A percentile compares a stretch with the other conserved stretches of the same genome.
These are phyloP conservation scores for Mucor irregularis DNA, from an alignment of 371 early-diverging fungal genomes.

Conservation along the genomic window DNA sequence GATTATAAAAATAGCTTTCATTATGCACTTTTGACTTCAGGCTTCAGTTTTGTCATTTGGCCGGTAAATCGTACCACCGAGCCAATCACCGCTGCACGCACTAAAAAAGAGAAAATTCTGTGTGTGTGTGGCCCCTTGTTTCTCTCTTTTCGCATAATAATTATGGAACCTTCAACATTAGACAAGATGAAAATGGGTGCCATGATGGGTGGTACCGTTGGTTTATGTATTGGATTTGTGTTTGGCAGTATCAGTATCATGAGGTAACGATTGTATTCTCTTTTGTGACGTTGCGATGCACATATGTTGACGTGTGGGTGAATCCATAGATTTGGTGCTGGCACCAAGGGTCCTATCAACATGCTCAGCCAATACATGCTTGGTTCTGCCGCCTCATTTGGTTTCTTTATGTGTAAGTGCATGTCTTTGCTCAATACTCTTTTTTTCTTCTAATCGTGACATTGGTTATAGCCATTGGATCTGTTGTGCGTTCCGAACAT, in stretches of 20 bases:
- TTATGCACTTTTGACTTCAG: too few species aligned
- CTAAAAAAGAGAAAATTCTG: too few species aligned
- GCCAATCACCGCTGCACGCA: too few species aligned
- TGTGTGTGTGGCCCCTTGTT: too few species aligned
- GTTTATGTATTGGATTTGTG: conserved; percentile 80
- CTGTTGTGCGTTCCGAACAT: conserved; percentile 73
- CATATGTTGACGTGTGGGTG: too few species aligned
- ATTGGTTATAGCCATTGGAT: conserved; percentile 71
- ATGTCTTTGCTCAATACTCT: not conserved
- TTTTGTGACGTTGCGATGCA: too few species aligned
- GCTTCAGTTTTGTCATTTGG: too few species aligned
- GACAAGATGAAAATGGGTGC: conserved; percentile 83
- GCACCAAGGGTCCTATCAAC: conserved; percentile 42
- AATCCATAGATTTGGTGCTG: conserved; percentile 48
- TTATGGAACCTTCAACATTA: conserved; percentile 62
- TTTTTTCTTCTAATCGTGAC: too few species aligned
- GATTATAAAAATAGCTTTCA: too few species aligned
- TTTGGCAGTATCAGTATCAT: conserved; percentile 73
- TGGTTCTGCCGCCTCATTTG: conserved; percentile 57
- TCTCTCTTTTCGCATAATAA: not conserved
- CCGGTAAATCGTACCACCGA: too few species aligned
- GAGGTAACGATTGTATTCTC: conserved; percentile 64
- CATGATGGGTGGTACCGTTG: conserved; percentile 84
- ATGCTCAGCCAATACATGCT: conserved; percentile 53
- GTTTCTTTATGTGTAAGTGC: conserved; percentile 54